Evolutionary conservation across 352 stramenopile species (phyloP), one percentile per base, ranked within the genome.

Genomic region (Phytophthora vignae): DNA sequence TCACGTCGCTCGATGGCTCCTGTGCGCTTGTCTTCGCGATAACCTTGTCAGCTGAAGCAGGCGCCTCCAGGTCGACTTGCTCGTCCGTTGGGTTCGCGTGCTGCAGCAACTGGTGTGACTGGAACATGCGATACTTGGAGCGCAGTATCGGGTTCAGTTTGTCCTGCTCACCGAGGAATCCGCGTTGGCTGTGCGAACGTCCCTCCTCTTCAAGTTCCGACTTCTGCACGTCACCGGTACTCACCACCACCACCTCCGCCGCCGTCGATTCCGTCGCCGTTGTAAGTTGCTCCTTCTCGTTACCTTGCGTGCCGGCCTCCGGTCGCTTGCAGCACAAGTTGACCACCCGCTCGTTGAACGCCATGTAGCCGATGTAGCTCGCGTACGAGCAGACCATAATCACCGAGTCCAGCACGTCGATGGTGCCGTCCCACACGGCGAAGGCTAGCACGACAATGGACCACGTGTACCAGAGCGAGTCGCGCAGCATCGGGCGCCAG

Each of bases 391-490:
- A 74, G 49, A 95, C 80, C 68, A 97, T 82, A 57, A 90, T 46
- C 15, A 77, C 62, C 6, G 90, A 93, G 63, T 96, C 84, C 42
- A 79, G 48, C 8, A 88, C 55, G 44, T 90, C 73, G 22, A 96
- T 83, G 6, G 25, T 67, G 22, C 84, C 87, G 60, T 96, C 87
- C 67, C 73, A 83, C 48, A 93, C 85, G 8, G 85, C 74, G 52
- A 80, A 83, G 10, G 81, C 79, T 27, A 97, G 78, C 36, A 72
- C 76, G 25, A 77, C 38, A 48, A 96, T 85, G 21, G 82, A 22
- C 72, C 82, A 87, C 42, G 77, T 84, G 71, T 97, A 97, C 79
- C 84, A 93, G 14, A 94, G 58, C 61, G 85, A 89, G 75, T 97
- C 90, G 4, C 90, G 88, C 57, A 96, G 68, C 55, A 97, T 50